Evolutionary conservation across 2,329 filamentous ascomycete genomes (phyloP), one percentile per base, ranked within the genome.

Genomic region (Nemania sp.): DNA sequence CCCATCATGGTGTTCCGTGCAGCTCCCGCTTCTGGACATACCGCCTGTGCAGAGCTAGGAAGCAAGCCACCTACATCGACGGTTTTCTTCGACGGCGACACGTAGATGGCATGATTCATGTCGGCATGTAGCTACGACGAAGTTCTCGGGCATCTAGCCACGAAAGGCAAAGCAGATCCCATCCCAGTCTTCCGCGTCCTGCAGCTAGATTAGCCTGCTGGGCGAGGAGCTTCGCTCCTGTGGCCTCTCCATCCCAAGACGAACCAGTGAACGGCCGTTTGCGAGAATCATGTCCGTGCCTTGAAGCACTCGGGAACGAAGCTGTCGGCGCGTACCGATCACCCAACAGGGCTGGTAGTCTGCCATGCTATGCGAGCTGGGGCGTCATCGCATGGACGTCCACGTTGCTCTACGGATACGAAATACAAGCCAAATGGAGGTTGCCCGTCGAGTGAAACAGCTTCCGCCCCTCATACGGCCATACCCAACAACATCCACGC

Each of bases 1-100:
- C 66, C 63, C 67, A 66, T 61, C 63, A 46, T 63, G 58, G 65
- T 65, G 52, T 72, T 73, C 71, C 68, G 65, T 71, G 68, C 71
- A 73, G 70, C 71, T 73, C 71, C 71, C 69, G 64, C 54, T 68
- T 72, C 71, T 46, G 71, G 71, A 67, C 59, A 54, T 54, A 62
- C 69, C 68, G 67, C 60, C 58, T 64, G 34, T 35, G 52, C 35
- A 59, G 42, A 51, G 57, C 54, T 46, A 60, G 58, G 62, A 52
- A 59, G 42, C 46, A 68, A 60, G 60, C 62, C 62, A 65, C 51
- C 49, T 51, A 59, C 49, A 63, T 57, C 55, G 40, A 52, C 43
- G n/a, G n/a, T 47, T 40, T 20, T 51, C 62, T 40, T 62, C 40
- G 17, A 52, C 46, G 9, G 32, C 50, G 29, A 54, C 46, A 29